Conservation (phyloP, 192 early-diverging fungal species). For the Backusella psychrophila region DNA sequence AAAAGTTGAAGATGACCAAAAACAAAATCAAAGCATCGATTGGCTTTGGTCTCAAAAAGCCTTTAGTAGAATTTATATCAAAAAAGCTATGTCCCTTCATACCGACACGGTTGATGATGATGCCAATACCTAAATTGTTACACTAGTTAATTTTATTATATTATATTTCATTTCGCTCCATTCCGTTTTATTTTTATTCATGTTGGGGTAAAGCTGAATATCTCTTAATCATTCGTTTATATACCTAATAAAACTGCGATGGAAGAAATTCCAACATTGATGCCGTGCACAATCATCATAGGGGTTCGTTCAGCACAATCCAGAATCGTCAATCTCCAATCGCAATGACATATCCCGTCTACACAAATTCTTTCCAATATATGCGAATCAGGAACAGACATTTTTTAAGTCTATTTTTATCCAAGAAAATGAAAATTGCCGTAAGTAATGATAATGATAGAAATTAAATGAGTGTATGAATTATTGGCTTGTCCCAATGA, state of each 20-base stretch:
- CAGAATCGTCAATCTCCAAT: slow-evolving; percentile 15
- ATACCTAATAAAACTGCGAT: slow-evolving; percentile 17
- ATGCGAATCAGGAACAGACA: slow-evolving; percentile 8
- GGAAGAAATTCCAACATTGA: slow-evolving; percentile 14
- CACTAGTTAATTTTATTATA: background rate
- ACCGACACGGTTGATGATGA: slow-evolving; percentile 11
- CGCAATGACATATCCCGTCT: slow-evolving; percentile 20
- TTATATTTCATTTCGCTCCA: background rate
- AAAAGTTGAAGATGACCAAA: slow-evolving; percentile 20
- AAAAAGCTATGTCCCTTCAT: slow-evolving; percentile 25
- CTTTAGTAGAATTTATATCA: slow-evolving; percentile 2
- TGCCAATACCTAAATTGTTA: slow-evolving; percentile 15
- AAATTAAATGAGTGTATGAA: background rate
- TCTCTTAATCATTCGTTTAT: background rate
- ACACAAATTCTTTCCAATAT: slow-evolving; percentile 5
- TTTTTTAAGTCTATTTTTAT: background rate
- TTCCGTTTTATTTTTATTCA: background rate
- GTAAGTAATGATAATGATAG: background rate
- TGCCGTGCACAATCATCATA: slow-evolving; percentile 8
- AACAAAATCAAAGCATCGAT: slow-evolving; percentile 19
- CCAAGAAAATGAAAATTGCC: background rate
- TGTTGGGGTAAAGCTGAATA: background rate
- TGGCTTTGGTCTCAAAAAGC: slow-evolving; percentile 27
- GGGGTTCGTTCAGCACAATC: slow-evolving; percentile 14
- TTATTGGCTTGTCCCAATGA: background rate